Conservation (phyloP, 331 rosid species). For the Saraca asoca region DNA sequence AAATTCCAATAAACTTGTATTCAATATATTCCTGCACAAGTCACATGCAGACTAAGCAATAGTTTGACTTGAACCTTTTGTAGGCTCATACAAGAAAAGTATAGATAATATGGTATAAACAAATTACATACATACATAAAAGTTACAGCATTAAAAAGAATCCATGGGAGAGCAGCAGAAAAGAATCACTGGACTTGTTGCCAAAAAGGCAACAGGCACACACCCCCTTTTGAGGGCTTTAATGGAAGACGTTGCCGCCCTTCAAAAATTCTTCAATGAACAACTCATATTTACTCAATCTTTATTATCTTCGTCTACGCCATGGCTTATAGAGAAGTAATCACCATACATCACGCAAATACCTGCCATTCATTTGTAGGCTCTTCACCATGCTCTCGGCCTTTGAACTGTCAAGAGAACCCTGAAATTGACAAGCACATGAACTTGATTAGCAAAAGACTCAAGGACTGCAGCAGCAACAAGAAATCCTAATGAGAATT, state of each 20-base stretch:
- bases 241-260: conserved; percentile 39
- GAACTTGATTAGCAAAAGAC: conserved; percentile 29
- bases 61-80: no score
- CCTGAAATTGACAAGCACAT: conserved; percentile 52
- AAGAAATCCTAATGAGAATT: not conserved
- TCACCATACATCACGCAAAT: conserved; percentile 97
- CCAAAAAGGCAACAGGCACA: conserved; percentile 32
- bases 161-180: conserved; percentile 40
- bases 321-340: conserved; percentile 25
- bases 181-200: conserved; percentile 55
- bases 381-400: conserved; percentile 93
- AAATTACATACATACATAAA: conserved; percentile 7
- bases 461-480: not conserved
- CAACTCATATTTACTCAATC: conserved; percentile 20
- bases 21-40: no score
- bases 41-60: no score
- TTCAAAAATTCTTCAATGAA: conserved; percentile 30
- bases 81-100: no score
- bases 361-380: conserved; percentile 83
- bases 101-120: conserved; percentile 30
- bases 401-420: conserved; percentile 80
- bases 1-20: no score
- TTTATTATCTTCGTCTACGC: conserved; percentile 13
- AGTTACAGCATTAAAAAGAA: conserved; percentile 62
- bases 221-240: conserved; percentile 38